phyloP scores from a whole-genome alignment of 1,284 basidiomycete species.

The Schizophyllum commune region DNA sequence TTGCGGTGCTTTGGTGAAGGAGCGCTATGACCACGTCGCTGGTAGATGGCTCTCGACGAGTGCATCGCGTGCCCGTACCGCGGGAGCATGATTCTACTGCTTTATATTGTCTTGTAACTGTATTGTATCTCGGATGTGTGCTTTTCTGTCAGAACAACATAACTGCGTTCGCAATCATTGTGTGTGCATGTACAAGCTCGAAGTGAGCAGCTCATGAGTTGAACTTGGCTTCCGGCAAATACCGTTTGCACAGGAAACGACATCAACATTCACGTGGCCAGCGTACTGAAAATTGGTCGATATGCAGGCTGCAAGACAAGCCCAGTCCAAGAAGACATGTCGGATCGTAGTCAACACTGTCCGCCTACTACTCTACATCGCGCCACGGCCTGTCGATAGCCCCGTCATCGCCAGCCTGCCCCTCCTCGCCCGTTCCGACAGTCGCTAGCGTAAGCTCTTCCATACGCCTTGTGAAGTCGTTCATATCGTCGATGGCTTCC shows the following conservation, averaged over 20 bases:
- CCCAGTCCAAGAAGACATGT: neutral
- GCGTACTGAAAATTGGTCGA: too few species aligned
- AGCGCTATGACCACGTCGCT: neutral
- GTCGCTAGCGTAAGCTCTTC: conserved; percentile 20
- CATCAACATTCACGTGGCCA: too few species aligned
- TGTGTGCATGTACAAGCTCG: too few species aligned
- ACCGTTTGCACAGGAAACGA: too few species aligned
- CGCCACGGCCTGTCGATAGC: conserved; percentile 29
- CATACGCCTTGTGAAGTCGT: conserved; percentile 23
- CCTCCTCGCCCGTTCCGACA: conserved; percentile 12
- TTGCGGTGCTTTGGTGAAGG: neutral
- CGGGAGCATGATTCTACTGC: too few species aligned
- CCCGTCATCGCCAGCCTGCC: conserved; percentile 19
- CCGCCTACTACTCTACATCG: conserved; percentile 12
- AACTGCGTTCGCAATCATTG: too few species aligned
- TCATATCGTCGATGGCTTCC: conserved; percentile 21
- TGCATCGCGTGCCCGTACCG: neutral
- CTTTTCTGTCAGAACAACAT: too few species aligned
- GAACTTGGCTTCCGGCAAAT: too few species aligned
- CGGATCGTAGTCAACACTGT: neutral
- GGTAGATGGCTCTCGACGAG: neutral
- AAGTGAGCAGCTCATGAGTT: too few species aligned
- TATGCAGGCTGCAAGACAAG: too few species aligned
- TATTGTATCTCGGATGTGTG: too few species aligned
- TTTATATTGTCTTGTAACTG: too few species aligned